Base-by-base conservation (phyloP, 495 filamentous ascomycete genomes). In the Talaromyces liani region DNA sequence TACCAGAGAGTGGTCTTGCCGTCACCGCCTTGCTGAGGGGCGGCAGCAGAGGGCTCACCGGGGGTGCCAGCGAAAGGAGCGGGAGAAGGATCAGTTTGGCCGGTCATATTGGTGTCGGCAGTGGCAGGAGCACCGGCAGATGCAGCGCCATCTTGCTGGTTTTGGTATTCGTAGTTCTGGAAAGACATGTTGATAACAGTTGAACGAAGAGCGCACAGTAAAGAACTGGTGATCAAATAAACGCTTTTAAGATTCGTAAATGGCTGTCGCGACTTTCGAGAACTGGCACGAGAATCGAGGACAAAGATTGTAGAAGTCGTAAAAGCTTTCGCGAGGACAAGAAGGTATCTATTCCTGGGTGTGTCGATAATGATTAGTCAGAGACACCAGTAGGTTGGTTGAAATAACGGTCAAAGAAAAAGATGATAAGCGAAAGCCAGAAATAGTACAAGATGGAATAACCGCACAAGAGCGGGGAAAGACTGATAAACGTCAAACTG, bases 1-100 rank as follows among this genome's bases (percentile, higher is more conserved):
- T 82, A 91, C 89, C 90, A 93, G 65, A 93, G 84, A 31, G 90
- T 93, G 34, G 90, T 93, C 84, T 93, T 93, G 60, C 81, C 82
- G 66, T 90, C 88, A 58, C 75, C 79, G 60, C 79, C 83, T 69
- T 82, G 79, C 72, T 83, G 81, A 61, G 84, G 75, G 61, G 77
- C 84, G 64, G 80, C 76, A 62, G 82, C 77, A 31, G 74, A 75
- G 60, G 79, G 76, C 61, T 84, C 80, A 67, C 82, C 84, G 65
- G 79, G 75, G 66, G 80, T 75, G 56, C 77, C 75, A 27, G 80
- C 80, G 75, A 82, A 89, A 55, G 79, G 76, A 61, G 78, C 82
- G 49, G 78, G 75, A 55, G 80, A 76, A 61, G 79, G 82, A 61
- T 85, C 86, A 31, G 83, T 75, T 69, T 85, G 80, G 36, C 77